Conservation (phyloP, 176 grass and related monocot species). For the Saccharum officinarum region DNA sequence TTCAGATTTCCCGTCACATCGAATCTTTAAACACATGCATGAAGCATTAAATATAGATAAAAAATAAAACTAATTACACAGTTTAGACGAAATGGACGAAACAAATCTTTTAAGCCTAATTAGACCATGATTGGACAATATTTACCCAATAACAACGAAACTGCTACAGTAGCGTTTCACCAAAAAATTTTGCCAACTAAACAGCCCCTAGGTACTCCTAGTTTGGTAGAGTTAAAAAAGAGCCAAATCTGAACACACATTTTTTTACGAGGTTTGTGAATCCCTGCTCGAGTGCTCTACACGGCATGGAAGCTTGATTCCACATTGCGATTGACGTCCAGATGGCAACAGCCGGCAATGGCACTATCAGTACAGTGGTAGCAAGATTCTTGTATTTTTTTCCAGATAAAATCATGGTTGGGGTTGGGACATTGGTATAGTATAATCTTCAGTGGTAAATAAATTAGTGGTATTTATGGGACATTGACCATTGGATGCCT, state of each 20-base stretch:
- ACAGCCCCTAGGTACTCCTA: background rate
- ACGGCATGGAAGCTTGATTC: background rate
- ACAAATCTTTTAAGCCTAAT: no score
- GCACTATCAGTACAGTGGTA: background rate
- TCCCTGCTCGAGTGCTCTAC: background rate
- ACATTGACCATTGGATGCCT: background rate
- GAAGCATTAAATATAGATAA: no score
- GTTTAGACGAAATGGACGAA: no score
- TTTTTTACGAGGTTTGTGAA: no score
- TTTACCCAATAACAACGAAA: no score
- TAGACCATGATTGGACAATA: no score
- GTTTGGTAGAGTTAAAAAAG: background rate
- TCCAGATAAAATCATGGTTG: background rate
- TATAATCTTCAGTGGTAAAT: background rate
- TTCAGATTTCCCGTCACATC: no score
- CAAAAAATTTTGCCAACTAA: no score
- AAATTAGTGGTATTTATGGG: background rate
- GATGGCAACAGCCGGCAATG: background rate
- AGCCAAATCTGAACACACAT: background rate
- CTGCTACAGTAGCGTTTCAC: no score
- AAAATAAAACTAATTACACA: no score
- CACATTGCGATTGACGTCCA: background rate
- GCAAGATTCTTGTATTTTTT: background rate
- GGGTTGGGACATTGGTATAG: background rate
- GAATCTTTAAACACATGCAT: no score